Conservation (phyloP, 2,329 filamentous ascomycete species). For the Aspergillus thermomutatus region DNA sequence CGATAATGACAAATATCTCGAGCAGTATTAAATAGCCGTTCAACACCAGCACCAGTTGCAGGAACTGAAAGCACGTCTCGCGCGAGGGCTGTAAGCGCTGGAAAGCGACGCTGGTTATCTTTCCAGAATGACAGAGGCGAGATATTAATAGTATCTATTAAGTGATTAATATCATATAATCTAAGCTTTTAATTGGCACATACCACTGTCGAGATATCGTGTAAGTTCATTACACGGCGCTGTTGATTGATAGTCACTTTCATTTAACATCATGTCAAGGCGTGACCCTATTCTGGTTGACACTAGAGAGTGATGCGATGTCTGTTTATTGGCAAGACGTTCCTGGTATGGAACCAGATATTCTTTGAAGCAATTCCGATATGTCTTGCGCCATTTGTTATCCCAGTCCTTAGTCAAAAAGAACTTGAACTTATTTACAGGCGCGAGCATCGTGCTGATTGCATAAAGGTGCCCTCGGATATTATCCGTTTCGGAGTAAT, state of each 20-base stretch:
- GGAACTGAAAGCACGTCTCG: not conserved
- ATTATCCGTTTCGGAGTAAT: slow-evolving; percentile 8
- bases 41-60: slow-evolving; percentile 1
- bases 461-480: slow-evolving; percentile 9
- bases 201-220: slow-evolving; percentile 11
- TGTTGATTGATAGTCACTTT: not conserved
- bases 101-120: not conserved
- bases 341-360: slow-evolving; percentile 1
- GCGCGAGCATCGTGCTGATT: slow-evolving; percentile 10
- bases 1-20: slow-evolving; percentile 4
- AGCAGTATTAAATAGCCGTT: slow-evolving; percentile 6
- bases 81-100: not conserved
- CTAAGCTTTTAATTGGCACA: not conserved
- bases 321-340: not conserved
- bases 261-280: no score
- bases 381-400: not conserved
- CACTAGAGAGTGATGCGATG: not conserved
- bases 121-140: not conserved
- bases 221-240: slow-evolving; percentile 1
- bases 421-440: slow-evolving; percentile 11
- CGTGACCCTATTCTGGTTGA: no score
- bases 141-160: slow-evolving; percentile 12
- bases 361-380: slow-evolving; percentile 2
- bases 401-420: slow-evolving; percentile 11
- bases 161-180: no score